phyloP scores from a whole-genome alignment of 441 rosid genomes.

The Daphne laureola region DNA sequence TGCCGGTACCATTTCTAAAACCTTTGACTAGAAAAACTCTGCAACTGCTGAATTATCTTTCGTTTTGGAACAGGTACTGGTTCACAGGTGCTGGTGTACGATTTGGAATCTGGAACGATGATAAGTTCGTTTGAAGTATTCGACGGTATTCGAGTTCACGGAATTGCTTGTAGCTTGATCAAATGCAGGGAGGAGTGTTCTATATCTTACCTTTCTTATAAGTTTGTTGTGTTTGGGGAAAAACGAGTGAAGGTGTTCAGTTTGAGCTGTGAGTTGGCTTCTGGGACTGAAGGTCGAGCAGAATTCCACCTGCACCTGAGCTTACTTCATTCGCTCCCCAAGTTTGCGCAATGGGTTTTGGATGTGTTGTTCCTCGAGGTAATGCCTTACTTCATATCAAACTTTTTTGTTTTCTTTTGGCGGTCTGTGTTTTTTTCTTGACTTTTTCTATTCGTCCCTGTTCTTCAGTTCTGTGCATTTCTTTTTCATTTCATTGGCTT shows the following conservation, averaged over 20 bases:
- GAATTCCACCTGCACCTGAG: conserved; percentile 30
- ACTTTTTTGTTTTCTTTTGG: neutral
- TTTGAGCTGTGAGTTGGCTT: conserved; percentile 22
- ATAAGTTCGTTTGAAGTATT: conserved; percentile 64
- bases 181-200: conserved; percentile 20
- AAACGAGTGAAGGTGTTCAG: conserved; percentile 64
- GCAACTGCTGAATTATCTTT: neutral
- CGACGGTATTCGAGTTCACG: conserved; percentile 84
- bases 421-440: neutral
- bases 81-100: conserved; percentile 60
- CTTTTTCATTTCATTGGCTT: conserved; percentile 14
- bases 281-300: conserved; percentile 12
- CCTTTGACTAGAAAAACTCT: neutral
- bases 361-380: conserved; percentile 81
- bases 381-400: neutral
- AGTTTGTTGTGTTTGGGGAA: conserved; percentile 64
- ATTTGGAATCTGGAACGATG: conserved; percentile 42
- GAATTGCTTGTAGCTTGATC: conserved; percentile 35
- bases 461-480: neutral
- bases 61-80: conserved; percentile 55
- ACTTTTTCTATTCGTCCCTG: neutral
- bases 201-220: conserved; percentile 20
- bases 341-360: conserved; percentile 77
- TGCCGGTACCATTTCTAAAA: conserved; percentile 37
- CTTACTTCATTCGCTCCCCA: conserved; percentile 52